These are phyloP conservation scores for Stachybotrys chlorohalonatus DNA, from an alignment of 2,329 filamentous ascomycete species.

Conservation along the genomic window DNA sequence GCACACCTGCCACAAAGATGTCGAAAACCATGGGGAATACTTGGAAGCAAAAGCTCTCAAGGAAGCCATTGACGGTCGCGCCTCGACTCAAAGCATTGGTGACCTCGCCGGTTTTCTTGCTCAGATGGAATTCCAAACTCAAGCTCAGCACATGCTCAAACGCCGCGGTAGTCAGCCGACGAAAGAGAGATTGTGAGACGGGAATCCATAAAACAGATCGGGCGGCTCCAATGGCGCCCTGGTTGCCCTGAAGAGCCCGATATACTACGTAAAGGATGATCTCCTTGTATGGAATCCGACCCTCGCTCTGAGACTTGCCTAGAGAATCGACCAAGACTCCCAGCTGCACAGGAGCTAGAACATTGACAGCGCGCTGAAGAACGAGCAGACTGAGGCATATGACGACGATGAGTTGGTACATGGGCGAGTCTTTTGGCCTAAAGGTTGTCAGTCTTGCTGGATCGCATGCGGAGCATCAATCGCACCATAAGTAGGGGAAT, in stretches of 20 bases:
- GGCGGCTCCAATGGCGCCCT: conserved; percentile 31
- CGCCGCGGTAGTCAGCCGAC: conserved; percentile 31
- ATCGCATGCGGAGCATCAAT: background rate
- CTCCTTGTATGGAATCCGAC: conserved; percentile 30
- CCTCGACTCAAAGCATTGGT: conserved; percentile 39
- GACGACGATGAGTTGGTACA: conserved; percentile 30
- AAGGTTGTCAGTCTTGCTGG: conserved; percentile 4
- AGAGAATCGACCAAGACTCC: conserved; percentile 30
- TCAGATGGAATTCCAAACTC: conserved; percentile 40
- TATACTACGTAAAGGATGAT: conserved; percentile 34
- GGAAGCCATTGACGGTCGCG: conserved; percentile 36
- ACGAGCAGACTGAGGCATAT: conserved; percentile 31
- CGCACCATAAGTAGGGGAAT: conserved; percentile 35
- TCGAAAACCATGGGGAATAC: conserved; percentile 42
- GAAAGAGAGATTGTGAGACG: conserved; percentile 32
- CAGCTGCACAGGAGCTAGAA: conserved; percentile 32
- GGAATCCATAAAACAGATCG: conserved; percentile 39
- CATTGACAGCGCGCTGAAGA: conserved; percentile 32
- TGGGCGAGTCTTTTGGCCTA: conserved; percentile 31
- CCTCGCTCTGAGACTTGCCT: conserved; percentile 25
- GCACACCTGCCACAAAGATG: conserved; percentile 36
- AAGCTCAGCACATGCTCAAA: conserved; percentile 38
- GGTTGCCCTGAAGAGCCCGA: conserved; percentile 34
- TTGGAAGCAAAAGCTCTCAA: conserved; percentile 38
- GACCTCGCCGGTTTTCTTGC: conserved; percentile 42